These are phyloP conservation scores for Gyrodon lividus DNA, from an alignment of 768 basidiomycete species.

Conservation along the genomic window DNA sequence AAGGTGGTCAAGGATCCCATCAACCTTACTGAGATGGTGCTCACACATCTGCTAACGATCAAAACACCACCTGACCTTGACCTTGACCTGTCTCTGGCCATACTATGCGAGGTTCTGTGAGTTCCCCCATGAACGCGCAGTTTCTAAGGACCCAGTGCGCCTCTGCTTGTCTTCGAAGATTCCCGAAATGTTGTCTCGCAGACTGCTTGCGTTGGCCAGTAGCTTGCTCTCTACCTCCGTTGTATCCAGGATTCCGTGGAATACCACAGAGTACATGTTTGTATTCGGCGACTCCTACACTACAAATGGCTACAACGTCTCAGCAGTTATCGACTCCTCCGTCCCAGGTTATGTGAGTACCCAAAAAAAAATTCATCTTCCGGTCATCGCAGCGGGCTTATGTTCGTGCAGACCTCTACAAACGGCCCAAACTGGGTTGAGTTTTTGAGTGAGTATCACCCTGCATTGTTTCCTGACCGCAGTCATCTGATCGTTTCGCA, in stretches of 20 bases:
- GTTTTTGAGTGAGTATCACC: conserved; percentile 42
- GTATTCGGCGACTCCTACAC: conserved; percentile 68
- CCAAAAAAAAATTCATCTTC: not conserved
- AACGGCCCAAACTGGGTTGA: conserved; percentile 66
- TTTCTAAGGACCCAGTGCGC: conserved; percentile 6
- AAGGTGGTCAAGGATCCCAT: not conserved
- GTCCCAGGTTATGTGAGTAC: conserved; percentile 49
- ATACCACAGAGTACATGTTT: conserved; percentile 52
- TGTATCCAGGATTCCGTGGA: conserved; percentile 42
- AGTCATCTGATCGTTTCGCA: conserved; percentile 18
- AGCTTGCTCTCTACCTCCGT: conserved; percentile 7
- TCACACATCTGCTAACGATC: no score
- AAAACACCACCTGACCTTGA: not conserved
- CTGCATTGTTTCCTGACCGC: not conserved
- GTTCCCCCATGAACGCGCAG: not conserved
- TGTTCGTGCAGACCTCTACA: conserved; percentile 45
- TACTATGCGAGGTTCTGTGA: not conserved
- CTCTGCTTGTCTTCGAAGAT: not conserved
- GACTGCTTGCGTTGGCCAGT: conserved; percentile 1
- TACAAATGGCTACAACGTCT: conserved; percentile 57
- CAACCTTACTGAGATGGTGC: not conserved
- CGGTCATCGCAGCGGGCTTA: conserved; percentile 5
- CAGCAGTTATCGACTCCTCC: conserved; percentile 51
- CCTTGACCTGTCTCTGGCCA: no score
- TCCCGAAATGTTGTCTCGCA: conserved; percentile 12